Evolutionary conservation across 2,329 filamentous ascomycete species (phyloP).

Genomic region (Penicillium freii): DNA sequence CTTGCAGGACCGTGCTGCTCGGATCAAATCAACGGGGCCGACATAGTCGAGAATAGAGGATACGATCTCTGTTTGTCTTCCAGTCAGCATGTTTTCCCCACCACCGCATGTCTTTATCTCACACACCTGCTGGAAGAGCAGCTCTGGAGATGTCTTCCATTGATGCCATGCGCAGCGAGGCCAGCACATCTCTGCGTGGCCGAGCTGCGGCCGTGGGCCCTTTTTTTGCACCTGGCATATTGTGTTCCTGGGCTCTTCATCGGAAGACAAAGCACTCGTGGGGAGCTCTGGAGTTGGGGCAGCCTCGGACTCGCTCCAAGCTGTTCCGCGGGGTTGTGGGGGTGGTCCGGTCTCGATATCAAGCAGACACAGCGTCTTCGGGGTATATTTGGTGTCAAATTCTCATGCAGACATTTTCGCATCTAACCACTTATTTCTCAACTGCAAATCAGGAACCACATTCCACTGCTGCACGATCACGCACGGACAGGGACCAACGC

Average conservation of each 20-base stretch:
- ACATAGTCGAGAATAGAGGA: conserved; percentile 86
- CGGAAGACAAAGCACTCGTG: conserved; percentile 12
- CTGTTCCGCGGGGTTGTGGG: conserved; percentile 5
- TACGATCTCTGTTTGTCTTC: conserved; percentile 67
- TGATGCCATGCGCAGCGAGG: conserved; percentile 74
- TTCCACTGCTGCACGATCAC: neutral
- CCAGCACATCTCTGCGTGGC: conserved; percentile 59
- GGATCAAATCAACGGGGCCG: conserved; percentile 77
- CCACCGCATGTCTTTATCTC: neutral
- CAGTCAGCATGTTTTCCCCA: conserved; percentile 23
- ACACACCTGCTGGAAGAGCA: conserved; percentile 74
- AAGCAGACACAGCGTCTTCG: neutral
- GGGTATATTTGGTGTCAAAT: neutral
- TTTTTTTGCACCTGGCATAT: conserved; percentile 53
- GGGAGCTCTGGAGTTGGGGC: conserved; percentile 2
- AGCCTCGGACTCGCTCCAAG: neutral
- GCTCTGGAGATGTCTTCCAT: conserved; percentile 73
- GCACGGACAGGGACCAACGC: conserved; percentile 10
- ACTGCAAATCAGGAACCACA: conserved; percentile 2
- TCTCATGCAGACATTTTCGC: neutral
- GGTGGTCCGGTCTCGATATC: neutral
- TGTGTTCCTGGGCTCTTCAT: conserved; percentile 28
- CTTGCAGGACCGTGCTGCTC: conserved; percentile 78
- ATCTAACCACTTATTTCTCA: neutral
- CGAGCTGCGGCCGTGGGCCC: conserved; percentile 33